Conservation (phyloP, 176 grass and related monocot species). For the Pharus latifolius region DNA sequence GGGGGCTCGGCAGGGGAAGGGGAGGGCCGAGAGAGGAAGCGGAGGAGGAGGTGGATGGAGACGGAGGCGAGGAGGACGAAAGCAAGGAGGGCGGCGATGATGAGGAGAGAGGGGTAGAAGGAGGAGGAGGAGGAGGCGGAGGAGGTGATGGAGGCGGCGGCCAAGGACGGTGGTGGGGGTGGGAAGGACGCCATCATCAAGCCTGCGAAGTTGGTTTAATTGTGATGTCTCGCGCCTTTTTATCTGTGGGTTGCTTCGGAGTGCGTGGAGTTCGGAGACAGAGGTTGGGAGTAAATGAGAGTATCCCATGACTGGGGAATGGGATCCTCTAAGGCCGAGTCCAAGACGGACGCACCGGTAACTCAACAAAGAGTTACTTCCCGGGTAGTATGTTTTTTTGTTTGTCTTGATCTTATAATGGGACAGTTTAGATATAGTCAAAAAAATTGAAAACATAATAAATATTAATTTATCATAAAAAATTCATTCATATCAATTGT, state of each 20-base stretch:
- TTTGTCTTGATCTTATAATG: too few relatives aligned
- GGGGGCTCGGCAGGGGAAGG: not conserved
- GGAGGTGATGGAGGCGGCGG: not conserved
- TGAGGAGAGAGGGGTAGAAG: slow-evolving; percentile 42
- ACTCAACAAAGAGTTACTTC: too few relatives aligned
- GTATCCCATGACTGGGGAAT: too few relatives aligned
- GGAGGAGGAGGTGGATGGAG: slow-evolving; percentile 66
- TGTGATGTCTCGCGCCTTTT: slow-evolving; percentile 11
- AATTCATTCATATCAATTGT: too few relatives aligned
- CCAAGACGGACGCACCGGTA: too few relatives aligned
- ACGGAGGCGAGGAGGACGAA: slow-evolving; percentile 55
- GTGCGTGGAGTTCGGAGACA: slow-evolving; percentile 1
- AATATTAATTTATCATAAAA: too few relatives aligned
- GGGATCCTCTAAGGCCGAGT: too few relatives aligned
- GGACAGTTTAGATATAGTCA: too few relatives aligned
- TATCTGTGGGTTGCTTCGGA: slow-evolving; percentile 1
- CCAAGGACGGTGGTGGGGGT: slow-evolving; percentile 12
- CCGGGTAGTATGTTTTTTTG: too few relatives aligned
- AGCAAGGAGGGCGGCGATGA: slow-evolving; percentile 55
- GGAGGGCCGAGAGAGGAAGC: slow-evolving; percentile 32
- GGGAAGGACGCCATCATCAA: slow-evolving; percentile 29
- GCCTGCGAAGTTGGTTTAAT: slow-evolving; percentile 7
- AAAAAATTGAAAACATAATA: too few relatives aligned
- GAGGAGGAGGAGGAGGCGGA: slow-evolving; percentile 12
- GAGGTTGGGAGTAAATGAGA: slow-evolving; percentile 11